A percentile compares a stretch with the other conserved stretches of the same genome.
Conservation (phyloP, 495 filamentous ascomycete species). For the Tuber microsphaerosporum region DNA sequence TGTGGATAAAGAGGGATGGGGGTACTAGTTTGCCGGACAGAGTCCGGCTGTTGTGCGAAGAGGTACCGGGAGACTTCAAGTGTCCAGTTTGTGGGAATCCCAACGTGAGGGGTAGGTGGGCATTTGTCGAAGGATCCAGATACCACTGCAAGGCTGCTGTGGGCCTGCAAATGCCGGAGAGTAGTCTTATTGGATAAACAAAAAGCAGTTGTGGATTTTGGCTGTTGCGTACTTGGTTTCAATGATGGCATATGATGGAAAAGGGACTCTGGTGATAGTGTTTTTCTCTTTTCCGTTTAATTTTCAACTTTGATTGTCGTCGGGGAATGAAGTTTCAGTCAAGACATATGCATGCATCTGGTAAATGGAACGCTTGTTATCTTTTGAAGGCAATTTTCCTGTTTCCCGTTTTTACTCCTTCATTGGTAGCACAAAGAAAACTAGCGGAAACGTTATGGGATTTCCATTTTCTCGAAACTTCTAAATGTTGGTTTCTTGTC, state of each 20-base stretch:
- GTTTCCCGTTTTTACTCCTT: constrained; percentile 27
- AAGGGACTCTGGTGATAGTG: constrained; percentile 23
- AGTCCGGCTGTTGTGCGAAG: too few species aligned
- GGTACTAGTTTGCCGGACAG: too few species aligned
- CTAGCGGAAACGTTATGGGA: constrained; percentile 24
- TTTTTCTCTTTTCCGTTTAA: constrained; percentile 39
- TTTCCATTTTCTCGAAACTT: constrained; percentile 19
- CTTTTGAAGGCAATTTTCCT: constrained; percentile 32
- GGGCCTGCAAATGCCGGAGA: too few species aligned
- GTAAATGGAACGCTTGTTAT: constrained; percentile 33
- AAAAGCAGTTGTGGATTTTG: constrained; percentile 14
- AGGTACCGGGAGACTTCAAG: too few species aligned
- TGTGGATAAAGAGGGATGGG: too few species aligned
- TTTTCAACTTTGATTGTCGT: constrained; percentile 22
- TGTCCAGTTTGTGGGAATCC: too few species aligned
- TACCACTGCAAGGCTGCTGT: too few species aligned
- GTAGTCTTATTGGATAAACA: background rate
- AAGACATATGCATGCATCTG: constrained; percentile 37
- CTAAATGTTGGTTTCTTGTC: constrained; percentile 26
- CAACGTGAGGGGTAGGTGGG: too few species aligned
- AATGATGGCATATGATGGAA: constrained; percentile 25
- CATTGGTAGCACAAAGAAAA: constrained; percentile 32
- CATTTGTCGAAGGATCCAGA: too few species aligned
- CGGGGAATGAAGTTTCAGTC: constrained; percentile 26
- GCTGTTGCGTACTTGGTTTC: constrained; percentile 25